These are phyloP conservation scores for Tilletia walkeri DNA, from an alignment of 1,284 basidiomycete genomes.

Conservation along the genomic window DNA sequence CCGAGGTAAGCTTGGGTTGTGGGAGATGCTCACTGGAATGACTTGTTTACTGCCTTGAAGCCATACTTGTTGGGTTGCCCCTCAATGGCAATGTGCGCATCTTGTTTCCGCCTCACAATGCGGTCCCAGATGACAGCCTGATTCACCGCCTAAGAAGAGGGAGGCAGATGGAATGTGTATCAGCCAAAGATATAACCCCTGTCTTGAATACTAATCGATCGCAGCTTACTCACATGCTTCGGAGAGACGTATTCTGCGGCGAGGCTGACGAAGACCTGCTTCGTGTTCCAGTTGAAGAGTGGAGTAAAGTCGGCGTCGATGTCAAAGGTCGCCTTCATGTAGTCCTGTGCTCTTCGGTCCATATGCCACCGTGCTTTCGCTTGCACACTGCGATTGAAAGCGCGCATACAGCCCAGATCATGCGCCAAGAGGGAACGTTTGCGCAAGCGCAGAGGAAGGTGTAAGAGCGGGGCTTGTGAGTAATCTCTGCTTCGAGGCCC, in stretches of 20 bases:
- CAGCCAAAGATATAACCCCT: not conserved
- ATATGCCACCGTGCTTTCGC: slow-evolving; percentile 37
- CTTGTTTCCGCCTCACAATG: slow-evolving; percentile 73
- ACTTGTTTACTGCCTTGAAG: slow-evolving; percentile 71
- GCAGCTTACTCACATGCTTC: slow-evolving; percentile 34
- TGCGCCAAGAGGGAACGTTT: too few relatives aligned
- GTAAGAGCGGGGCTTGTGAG: too few relatives aligned
- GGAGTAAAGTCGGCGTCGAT: slow-evolving; percentile 67
- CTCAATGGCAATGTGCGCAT: slow-evolving; percentile 67
- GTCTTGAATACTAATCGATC: not conserved
- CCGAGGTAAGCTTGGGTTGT: not conserved
- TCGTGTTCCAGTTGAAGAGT: slow-evolving; percentile 90
- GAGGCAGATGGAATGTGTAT: slow-evolving; percentile 19
- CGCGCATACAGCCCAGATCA: not conserved
- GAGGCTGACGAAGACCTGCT: slow-evolving; percentile 72
- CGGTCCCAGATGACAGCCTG: slow-evolving; percentile 87
- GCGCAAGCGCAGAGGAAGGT: too few relatives aligned
- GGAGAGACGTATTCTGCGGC: slow-evolving; percentile 33
- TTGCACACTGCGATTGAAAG: slow-evolving; percentile 20
- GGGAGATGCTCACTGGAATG: slow-evolving; percentile 69
- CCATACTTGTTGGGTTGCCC: slow-evolving; percentile 76
- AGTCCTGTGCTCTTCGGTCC: slow-evolving; percentile 45
- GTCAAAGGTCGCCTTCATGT: slow-evolving; percentile 35
- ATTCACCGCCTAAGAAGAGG: slow-evolving; percentile 66
- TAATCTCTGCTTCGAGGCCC: not conserved